These are phyloP conservation scores for Xylaria sp. DNA, from an alignment of 2,329 filamentous ascomycete genomes.

Conservation along the genomic window DNA sequence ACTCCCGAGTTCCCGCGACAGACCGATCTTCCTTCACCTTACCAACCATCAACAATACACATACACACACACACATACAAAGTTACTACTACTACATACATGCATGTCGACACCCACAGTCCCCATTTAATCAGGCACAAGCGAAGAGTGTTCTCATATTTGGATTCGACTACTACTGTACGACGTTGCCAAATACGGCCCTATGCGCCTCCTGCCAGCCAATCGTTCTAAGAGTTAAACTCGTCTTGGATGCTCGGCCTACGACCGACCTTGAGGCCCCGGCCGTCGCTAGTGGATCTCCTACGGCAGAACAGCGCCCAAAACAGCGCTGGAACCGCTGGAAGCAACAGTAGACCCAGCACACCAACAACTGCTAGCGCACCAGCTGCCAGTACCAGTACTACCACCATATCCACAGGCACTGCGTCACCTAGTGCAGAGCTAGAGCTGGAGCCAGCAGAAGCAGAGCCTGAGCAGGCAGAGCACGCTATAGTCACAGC, in stretches of 20 bases:
- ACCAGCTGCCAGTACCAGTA: slow-evolving; percentile 34
- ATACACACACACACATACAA: background rate
- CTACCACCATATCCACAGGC: slow-evolving; percentile 32
- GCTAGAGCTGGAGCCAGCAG: slow-evolving; percentile 5
- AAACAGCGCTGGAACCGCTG: slow-evolving; percentile 27
- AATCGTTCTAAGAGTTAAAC: slow-evolving; percentile 18
- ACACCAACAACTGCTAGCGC: slow-evolving; percentile 29
- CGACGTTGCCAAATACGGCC: background rate
- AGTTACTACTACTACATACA: background rate
- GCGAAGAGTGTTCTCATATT: background rate
- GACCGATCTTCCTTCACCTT: slow-evolving; percentile 27
- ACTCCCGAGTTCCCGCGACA: slow-evolving; percentile 18
- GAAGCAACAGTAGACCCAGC: slow-evolving; percentile 33
- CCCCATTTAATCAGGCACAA: slow-evolving; percentile 11
- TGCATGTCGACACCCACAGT: background rate
- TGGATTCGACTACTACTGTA: background rate
- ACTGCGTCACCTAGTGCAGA: slow-evolving; percentile 41
- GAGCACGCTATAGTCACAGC: slow-evolving; percentile 33
- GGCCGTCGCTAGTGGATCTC: slow-evolving; percentile 65
- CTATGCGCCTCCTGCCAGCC: slow-evolving; percentile 18
- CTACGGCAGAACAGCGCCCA: slow-evolving; percentile 49
- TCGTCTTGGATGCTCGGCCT: slow-evolving; percentile 59
- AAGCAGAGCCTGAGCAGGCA: background rate
- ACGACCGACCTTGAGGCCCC: slow-evolving; percentile 63
- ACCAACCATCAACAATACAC: slow-evolving; percentile 10